phyloP scores from a whole-genome alignment of 371 early-diverging fungal species.

The Mucor mucedo region DNA sequence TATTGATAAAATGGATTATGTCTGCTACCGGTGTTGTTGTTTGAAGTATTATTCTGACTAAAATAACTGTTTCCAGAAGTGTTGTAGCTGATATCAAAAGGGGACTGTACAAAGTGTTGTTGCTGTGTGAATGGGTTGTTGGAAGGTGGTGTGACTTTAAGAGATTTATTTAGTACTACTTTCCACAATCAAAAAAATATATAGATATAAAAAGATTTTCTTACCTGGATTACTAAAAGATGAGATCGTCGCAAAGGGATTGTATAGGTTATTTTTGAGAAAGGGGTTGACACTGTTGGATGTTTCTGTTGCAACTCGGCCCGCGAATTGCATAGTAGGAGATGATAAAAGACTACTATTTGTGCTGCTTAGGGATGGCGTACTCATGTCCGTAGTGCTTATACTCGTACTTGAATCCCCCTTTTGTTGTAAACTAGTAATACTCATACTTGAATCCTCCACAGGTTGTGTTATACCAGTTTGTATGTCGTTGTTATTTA shows the following conservation, averaged over 20 bases:
- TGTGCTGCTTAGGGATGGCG: not conserved
- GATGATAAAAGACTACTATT: not conserved
- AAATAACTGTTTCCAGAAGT: not conserved
- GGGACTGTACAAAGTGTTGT: not conserved
- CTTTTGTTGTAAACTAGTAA: not conserved
- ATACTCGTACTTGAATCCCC: not conserved
- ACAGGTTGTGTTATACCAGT: not conserved
- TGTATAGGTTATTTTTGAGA: not conserved
- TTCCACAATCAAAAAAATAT: not conserved
- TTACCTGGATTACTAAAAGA: not conserved
- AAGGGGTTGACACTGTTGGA: not conserved
- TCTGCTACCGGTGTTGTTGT: not conserved
- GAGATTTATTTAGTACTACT: not conserved
- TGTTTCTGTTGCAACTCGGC: not conserved
- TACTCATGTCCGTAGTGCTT: not conserved
- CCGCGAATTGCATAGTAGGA: constrained; percentile 2
- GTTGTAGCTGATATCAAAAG: not conserved
- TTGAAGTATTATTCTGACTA: not conserved
- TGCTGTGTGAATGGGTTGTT: not conserved
- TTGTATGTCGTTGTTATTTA: not conserved
- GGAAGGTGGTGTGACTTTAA: not conserved
- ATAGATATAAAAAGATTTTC: not conserved
- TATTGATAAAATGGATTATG: not conserved
- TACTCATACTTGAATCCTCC: not conserved
- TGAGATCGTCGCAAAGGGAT: not conserved